phyloP scores from a whole-genome alignment of 495 filamentous ascomycete species.

The Neurospora pannonica region DNA sequence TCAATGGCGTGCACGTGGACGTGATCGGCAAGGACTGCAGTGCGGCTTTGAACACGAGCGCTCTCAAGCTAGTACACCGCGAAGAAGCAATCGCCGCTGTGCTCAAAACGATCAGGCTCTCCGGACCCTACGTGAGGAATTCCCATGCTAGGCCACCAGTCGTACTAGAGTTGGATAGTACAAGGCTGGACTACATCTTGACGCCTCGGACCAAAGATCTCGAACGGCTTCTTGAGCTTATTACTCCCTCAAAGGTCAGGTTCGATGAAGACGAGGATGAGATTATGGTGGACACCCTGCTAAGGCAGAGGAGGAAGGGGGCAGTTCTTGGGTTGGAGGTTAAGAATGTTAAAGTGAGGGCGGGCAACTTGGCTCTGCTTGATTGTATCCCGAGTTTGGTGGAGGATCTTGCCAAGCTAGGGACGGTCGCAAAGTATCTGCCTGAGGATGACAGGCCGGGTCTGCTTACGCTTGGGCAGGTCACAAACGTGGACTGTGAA shows the following conservation, averaged over 20 bases:
- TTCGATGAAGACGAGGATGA: constrained; percentile 83
- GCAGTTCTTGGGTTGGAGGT: constrained; percentile 67
- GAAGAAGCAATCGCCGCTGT: constrained; percentile 57
- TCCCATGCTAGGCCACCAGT: constrained; percentile 42
- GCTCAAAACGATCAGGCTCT: constrained; percentile 64
- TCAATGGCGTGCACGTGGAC: constrained; percentile 66
- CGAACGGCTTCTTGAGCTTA: constrained; percentile 68
- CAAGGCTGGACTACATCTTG: constrained; percentile 64
- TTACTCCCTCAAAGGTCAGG: constrained; percentile 85
- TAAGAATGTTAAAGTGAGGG: constrained; percentile 45
- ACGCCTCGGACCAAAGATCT: constrained; percentile 72
- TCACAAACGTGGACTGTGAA: constrained; percentile 50
- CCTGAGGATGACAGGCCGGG: constrained; percentile 94
- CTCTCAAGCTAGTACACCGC: constrained; percentile 68
- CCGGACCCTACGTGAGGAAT: constrained; percentile 54
- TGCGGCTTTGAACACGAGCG: constrained; percentile 63
- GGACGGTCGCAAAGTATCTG: constrained; percentile 86
- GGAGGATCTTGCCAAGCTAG: constrained; percentile 69
- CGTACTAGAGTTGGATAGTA: constrained; percentile 44
- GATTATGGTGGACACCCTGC: constrained; percentile 84
- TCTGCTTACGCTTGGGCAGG: constrained; percentile 60
- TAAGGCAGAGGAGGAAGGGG: constrained; percentile 84
- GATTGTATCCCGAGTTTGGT: constrained; percentile 56
- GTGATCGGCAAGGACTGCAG: constrained; percentile 68
- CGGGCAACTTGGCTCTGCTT: constrained; percentile 52